Evolutionary conservation across 352 stramenopile species (phyloP), one percentile per base, ranked within the genome.

Genomic region (Saprolegnia parasitica): DNA sequence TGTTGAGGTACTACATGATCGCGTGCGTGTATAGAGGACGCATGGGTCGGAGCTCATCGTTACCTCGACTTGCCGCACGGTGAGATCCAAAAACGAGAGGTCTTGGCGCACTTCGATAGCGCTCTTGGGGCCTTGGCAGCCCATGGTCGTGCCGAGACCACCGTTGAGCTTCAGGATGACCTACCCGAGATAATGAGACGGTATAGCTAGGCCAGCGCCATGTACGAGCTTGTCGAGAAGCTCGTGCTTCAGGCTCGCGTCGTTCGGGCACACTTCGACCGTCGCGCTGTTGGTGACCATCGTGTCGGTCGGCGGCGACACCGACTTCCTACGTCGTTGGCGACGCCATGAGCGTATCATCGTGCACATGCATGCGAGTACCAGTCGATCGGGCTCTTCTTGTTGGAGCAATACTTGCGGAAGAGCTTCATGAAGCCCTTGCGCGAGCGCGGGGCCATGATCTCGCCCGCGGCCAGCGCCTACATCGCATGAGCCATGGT

Each of bases 101-200:
- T 96, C 91, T 67, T 96, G 90, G 23, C 91, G 87, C 68, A 98
- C 91, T 87, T 98, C 91, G 67, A 98, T 97, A 0, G 92, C 90
- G 42, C 86, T 96, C 76, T 98, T 98, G 0, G 92, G 90, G 20
- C 90, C 94, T 74, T 96, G 86, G 62, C 91, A 98, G 61, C 97
- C 97, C 79, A 99, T 98, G 26, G 93, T 98, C 52, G 97, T 99
- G 71, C 97, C 97, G 18, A 99, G 79, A n/a, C 97, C 97, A 55
- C 97, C 97, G 77, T 99, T 99, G 24, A 99, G 91, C 75, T 99
- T 99, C 8, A 99, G 75, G 42, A 99, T 98, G 24, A 98, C 77
- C 75, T 84, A 52, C 10, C 10, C n/a, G 37, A 72, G 49, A 24
- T 49, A 20, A 29, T 3, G 37, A 66, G 37, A 20, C 65, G 16